Evolutionary conservation across 768 basidiomycete species (phyloP), one percentile per base, ranked within the genome.

Genomic region (Sporobolomyces pararoseus): DNA sequence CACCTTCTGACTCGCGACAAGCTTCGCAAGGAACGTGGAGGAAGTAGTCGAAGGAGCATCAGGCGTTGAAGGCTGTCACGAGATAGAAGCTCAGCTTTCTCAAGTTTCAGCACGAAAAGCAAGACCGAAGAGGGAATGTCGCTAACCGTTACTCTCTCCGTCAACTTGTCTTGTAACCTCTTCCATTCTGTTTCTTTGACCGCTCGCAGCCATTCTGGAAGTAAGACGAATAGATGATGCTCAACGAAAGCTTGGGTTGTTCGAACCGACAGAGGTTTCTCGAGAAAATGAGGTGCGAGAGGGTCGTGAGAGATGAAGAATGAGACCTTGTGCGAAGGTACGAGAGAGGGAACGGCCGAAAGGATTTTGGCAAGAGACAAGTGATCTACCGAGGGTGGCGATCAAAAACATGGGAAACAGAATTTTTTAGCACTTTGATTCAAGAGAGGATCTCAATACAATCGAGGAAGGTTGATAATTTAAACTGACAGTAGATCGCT

Each of bases 221-320:
- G 13, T 9, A 74, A 32, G 6, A 19, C 27, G 51, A 69, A 73
- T 23, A 73, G 54, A 37, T 69, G 72, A 4, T 73, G 67, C 52
- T 69, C 72, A 29, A 66, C 72, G 25, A 66, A 66, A 0, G 65
- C 72, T 35, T 54, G 65, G 13, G 5, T 29, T 4, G 72, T 73
- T 10, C 68, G 60, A 2, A 73, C 10, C 13, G 68, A 39, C 31
- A 54, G 1, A 7, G 68, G 27, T 16, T 34, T 52, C 39, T 69
- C 67, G 19, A 37, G 21, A 39, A 53, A 66, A 2, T 23, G 5
- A 0, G 68, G 14, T 4, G 61, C 51, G 50, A 49, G 54, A 6
- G 68, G 61, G 50, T 73, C 61, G 55, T 31, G 55, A 14, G 72
- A 73, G 72, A 69, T 19, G 34, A 35, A 66, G 63, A 69, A 55